These are phyloP conservation scores for Quercus alba DNA, from an alignment of 306 rosid genomes.

Conservation along the genomic window DNA sequence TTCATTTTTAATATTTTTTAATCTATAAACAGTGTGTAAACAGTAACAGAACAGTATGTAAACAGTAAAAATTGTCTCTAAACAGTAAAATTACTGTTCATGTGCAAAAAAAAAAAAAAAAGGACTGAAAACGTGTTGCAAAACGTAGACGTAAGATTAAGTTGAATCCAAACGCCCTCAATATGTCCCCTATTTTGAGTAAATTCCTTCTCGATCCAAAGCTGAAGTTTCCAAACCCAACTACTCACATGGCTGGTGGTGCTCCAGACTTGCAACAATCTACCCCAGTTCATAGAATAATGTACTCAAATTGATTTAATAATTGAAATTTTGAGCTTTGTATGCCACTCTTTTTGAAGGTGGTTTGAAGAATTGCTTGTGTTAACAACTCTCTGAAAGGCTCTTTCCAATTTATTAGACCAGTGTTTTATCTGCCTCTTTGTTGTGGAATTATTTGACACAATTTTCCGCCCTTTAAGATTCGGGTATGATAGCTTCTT, in stretches of 20 bases:
- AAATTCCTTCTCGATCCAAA: neutral
- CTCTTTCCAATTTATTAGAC: neutral
- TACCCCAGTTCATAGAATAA: neutral
- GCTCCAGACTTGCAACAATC: neutral
- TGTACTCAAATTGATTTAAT: neutral
- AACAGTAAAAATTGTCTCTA: no score
- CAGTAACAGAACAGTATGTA: no score
- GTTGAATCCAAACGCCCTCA: no score
- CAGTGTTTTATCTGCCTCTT: neutral
- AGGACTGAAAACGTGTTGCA: no score
- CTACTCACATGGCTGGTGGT: neutral
- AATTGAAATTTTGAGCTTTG: neutral
- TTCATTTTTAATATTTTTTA: no score
- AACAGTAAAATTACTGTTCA: no score
- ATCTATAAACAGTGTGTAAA: no score
- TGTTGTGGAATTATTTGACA: neutral
- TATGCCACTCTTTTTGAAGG: neutral
- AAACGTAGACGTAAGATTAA: no score
- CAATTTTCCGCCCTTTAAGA: neutral
- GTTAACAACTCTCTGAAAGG: neutral
- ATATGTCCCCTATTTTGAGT: neutral
- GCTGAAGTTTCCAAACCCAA: neutral
- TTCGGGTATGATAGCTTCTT: neutral
- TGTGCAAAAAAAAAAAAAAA: no score
- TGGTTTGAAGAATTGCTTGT: neutral